Evolutionary conservation across 164 flowering plant genomes (phyloP).

Genomic region (Tetrastigma voinierianum): DNA sequence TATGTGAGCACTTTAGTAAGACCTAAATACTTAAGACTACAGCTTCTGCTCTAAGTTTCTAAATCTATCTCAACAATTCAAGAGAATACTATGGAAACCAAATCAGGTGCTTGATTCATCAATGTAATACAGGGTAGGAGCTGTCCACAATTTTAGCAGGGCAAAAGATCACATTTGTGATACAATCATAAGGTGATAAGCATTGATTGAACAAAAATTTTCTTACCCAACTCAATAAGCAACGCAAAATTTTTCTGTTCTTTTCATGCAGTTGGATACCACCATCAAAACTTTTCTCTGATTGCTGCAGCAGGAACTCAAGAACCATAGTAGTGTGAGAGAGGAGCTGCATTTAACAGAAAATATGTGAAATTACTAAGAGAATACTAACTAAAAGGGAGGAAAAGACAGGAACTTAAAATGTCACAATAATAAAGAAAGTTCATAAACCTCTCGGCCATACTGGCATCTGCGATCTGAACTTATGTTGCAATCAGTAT

Average conservation of each 20-base stretch:
- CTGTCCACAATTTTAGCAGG: too few species aligned
- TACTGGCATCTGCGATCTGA: constrained; percentile 58
- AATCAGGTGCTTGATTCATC: too few species aligned
- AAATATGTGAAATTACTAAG: neutral
- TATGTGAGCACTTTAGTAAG: neutral
- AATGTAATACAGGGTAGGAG: too few species aligned
- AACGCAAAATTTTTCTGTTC: constrained; percentile 75
- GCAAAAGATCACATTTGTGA: neutral
- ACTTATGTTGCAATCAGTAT: constrained; percentile 44
- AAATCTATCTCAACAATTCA: neutral
- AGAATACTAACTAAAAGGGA: neutral
- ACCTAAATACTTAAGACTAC: neutral
- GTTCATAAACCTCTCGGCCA: constrained; percentile 64
- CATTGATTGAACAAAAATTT: neutral
- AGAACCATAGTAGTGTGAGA: constrained; percentile 75
- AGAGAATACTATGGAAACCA: neutral
- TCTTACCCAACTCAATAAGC: constrained; percentile 94
- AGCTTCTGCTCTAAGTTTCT: neutral
- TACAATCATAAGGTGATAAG: too few species aligned
- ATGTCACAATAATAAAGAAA: neutral
- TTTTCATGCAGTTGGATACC: constrained; percentile 49
- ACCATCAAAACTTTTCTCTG: constrained; percentile 52
- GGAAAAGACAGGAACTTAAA: neutral
- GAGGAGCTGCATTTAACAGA: constrained; percentile 58
- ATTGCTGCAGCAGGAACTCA: constrained; percentile 74